These are phyloP conservation scores for Oleoguttula mirabilis DNA, from an alignment of 495 filamentous ascomycete species.

Conservation along the genomic window DNA sequence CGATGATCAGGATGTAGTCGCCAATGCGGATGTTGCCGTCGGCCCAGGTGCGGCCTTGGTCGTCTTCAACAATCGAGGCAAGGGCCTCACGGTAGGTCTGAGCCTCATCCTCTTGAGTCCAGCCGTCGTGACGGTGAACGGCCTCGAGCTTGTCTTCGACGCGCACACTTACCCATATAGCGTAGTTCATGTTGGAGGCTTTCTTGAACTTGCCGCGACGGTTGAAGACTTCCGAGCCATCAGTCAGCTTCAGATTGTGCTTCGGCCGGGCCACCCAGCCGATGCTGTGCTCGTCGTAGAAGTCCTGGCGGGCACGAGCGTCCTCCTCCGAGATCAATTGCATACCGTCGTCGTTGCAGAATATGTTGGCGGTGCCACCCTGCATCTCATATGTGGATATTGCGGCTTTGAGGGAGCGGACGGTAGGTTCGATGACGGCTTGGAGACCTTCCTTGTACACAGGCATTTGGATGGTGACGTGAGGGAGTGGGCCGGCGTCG, in stretches of 20 bases:
- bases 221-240: conserved; percentile 33
- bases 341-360: conserved; percentile 41
- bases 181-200: conserved; percentile 64
- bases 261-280: conserved; percentile 34
- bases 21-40: conserved; percentile 32
- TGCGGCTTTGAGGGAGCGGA: conserved; percentile 49
- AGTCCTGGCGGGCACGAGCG: conserved; percentile 45
- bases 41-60: conserved; percentile 26
- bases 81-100: conserved; percentile 22
- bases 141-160: conserved; percentile 46
- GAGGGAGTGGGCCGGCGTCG: conserved; percentile 43
- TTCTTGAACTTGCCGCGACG: conserved; percentile 59
- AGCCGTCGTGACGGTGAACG: conserved; percentile 21
- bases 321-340: conserved; percentile 38
- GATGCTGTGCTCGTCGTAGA: conserved; percentile 35
- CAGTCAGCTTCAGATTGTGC: conserved; percentile 41
- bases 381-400: conserved; percentile 56
- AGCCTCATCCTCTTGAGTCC: conserved; percentile 26
- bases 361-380: conserved; percentile 40
- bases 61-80: conserved; percentile 20
- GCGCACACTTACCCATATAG: conserved; percentile 43
- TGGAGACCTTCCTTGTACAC: conserved; percentile 63
- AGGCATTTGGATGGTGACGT: conserved; percentile 64
- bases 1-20: conserved; percentile 33
- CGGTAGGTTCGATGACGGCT: conserved; percentile 50